Percentiles rank a stretch among this genome's conserved stretches.
phyloP scores from a whole-genome alignment of 495 filamentous ascomycete species.

The Hyaloscypha bicolor region DNA sequence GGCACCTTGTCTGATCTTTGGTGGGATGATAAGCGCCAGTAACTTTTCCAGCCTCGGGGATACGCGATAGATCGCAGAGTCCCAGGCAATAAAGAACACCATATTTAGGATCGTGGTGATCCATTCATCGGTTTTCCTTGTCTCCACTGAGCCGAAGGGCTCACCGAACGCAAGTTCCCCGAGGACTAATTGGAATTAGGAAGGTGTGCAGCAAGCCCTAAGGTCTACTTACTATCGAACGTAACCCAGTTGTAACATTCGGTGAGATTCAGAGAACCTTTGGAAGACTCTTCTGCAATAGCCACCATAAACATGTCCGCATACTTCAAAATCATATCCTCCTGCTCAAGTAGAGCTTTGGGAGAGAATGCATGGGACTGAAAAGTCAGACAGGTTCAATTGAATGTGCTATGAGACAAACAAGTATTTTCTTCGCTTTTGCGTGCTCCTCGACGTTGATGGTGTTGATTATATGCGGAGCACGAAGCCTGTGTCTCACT shows the following conservation, averaged over 20 bases:
- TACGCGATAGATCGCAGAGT: background rate
- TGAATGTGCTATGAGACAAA: background rate
- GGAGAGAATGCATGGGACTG: slow-evolving; percentile 55
- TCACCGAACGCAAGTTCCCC: slow-evolving; percentile 59
- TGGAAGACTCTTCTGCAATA: slow-evolving; percentile 15
- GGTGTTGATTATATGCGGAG: background rate
- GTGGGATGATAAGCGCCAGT: background rate
- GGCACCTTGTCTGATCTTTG: background rate
- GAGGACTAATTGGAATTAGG: slow-evolving; percentile 49
- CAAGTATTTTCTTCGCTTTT: slow-evolving; percentile 47
- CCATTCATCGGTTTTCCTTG: slow-evolving; percentile 48
- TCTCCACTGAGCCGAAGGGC: slow-evolving; percentile 50
- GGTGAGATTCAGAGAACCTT: slow-evolving; percentile 44
- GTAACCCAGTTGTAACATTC: slow-evolving; percentile 50
- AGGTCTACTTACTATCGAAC: slow-evolving; percentile 37
- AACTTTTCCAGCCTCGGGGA: background rate
- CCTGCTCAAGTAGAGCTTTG: slow-evolving; percentile 47
- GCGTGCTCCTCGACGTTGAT: slow-evolving; percentile 35
- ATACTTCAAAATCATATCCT: slow-evolving; percentile 45
- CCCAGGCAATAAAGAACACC: slow-evolving; percentile 31
- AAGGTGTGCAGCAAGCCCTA: no score
- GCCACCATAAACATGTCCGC: slow-evolving; percentile 47
- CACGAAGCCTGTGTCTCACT: background rate
- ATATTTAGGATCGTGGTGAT: slow-evolving; percentile 38
- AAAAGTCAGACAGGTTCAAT: background rate